Evolutionary conservation across 208 protist genomes (phyloP).

Genomic region (Zelonia costaricensis): DNA sequence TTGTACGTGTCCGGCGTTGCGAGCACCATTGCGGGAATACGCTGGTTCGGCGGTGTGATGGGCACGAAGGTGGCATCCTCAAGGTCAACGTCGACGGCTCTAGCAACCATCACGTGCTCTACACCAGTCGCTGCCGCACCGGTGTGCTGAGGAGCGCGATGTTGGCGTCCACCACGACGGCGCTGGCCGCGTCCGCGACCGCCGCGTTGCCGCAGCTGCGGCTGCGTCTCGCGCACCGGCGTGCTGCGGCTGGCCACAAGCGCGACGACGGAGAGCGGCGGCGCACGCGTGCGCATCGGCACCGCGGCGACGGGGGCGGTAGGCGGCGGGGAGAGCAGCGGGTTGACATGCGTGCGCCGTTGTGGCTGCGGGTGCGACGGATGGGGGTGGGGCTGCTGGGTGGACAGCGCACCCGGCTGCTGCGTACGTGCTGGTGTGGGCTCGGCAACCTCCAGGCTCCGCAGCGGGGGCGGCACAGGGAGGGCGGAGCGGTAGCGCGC

Average conservation of each 20-base stretch:
- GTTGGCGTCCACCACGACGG: no score
- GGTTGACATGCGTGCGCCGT: no score
- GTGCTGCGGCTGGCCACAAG: no score
- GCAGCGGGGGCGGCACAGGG: slow-evolving; percentile 22
- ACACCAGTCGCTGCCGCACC: background rate
- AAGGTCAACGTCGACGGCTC: background rate
- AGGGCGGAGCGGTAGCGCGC: slow-evolving; percentile 17
- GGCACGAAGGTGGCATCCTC: background rate
- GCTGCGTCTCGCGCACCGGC: no score
- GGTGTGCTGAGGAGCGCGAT: no score
- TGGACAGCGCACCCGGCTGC: no score
- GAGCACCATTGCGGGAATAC: slow-evolving; percentile 22
- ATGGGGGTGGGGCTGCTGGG: background rate
- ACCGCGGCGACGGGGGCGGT: no score
- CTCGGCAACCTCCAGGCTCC: slow-evolving; percentile 3
- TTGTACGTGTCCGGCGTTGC: slow-evolving; percentile 21
- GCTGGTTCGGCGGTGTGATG: slow-evolving; percentile 23
- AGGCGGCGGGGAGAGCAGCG: no score
- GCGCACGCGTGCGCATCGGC: no score
- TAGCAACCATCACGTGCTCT: background rate
- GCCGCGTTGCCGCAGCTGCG: no score
- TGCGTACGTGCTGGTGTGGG: background rate
- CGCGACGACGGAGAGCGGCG: no score
- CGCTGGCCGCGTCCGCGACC: no score
- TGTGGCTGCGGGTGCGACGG: background rate